Base-by-base conservation (phyloP, 2,329 filamentous ascomycete genomes). In the Phoma herbarum region DNA sequence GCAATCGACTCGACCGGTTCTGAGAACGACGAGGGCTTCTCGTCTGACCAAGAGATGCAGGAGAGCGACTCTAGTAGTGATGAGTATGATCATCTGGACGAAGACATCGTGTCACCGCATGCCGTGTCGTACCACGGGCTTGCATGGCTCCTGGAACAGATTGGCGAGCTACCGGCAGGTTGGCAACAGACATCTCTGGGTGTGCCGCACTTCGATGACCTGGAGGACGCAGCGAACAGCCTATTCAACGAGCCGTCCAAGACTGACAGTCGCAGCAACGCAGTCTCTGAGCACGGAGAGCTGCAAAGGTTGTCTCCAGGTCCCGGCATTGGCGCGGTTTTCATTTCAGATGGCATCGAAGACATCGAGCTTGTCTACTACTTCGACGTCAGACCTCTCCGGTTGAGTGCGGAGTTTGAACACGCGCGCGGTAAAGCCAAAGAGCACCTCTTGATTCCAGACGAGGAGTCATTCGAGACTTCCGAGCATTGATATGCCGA, bases 401-500 rank as follows among this genome's bases (percentile, higher is more conserved):
- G 71, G 9, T 57, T 76, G 14, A 75, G 68, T 22, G 64, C 69
- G n/a, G 67, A 75, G 58, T 63, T 61, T 23, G 66, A 69, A 28
- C 66, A 71, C 42, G 73, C 70, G 50, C 69, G 72, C 33, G 72
- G 73, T 2, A 50, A 42, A 9, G 18, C 26, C 14, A 25, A 28
- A 2, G 56, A 49, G 45, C 49, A 45, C 31, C 31, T 49, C 10
- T 3, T 53, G 39, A n/a, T 45, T 2, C 49, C 44, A 10, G 44
- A 59, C 26, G 37, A 39, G 14, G 14, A 5, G 11, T 39, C 12
- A 20, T 14, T 29, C 9, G 2, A 2, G 4, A 37, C 14, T 4
- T 16, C 12, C 12, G n/a, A 18, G 22, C 8, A 43, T 10, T n/a
- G 10, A 39, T 9, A 10, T 8, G 2, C 6, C 35, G n/a, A 39